A percentile compares a stretch with the other conserved stretches of the same genome.
These are phyloP conservation scores for Tetraselmis chui DNA, from an alignment of 139 green algal species.

Conservation along the genomic window DNA sequence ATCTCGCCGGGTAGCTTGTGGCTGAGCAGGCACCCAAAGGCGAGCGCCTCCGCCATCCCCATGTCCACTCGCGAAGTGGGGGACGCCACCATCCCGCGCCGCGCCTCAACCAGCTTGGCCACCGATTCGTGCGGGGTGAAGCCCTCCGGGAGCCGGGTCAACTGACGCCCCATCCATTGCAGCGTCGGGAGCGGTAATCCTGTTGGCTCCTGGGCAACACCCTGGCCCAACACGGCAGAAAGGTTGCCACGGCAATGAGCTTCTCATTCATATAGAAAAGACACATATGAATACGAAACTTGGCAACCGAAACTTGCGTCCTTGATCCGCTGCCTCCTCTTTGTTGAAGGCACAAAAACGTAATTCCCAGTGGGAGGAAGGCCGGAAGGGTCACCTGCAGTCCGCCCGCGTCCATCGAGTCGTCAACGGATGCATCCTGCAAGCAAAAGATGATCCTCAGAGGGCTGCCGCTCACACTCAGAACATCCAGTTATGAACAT, in stretches of 20 bases:
- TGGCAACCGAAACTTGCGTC: no score
- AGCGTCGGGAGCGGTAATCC: constrained; percentile 51
- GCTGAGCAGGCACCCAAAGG: constrained; percentile 60
- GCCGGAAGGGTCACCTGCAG: no score
- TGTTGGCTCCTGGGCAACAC: constrained; percentile 39
- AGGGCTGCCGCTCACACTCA: no score
- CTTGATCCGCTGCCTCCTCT: no score
- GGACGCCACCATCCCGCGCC: constrained; percentile 36
- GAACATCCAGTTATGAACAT: no score
- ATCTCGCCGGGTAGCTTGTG: constrained; percentile 4
- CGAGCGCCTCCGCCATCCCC: constrained; percentile 67
- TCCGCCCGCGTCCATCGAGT: no score
- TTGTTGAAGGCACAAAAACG: no score
- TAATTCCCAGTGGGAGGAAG: no score
- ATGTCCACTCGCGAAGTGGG: constrained; percentile 49
- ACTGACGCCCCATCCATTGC: constrained; percentile 33
- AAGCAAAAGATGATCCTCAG: no score
- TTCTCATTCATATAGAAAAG: no score
- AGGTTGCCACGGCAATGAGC: constrained; percentile 7
- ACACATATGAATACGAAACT: no score
- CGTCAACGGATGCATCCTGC: no score
- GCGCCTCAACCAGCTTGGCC: constrained; percentile 19
- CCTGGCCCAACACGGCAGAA: background rate
- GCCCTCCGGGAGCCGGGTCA: constrained; percentile 25
- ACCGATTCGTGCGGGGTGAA: constrained; percentile 35